A percentile compares a stretch with the other conserved stretches of the same genome.
Evolutionary conservation across 768 basidiomycete genomes (phyloP).

Genomic region (Thelephora aurantiotincta): DNA sequence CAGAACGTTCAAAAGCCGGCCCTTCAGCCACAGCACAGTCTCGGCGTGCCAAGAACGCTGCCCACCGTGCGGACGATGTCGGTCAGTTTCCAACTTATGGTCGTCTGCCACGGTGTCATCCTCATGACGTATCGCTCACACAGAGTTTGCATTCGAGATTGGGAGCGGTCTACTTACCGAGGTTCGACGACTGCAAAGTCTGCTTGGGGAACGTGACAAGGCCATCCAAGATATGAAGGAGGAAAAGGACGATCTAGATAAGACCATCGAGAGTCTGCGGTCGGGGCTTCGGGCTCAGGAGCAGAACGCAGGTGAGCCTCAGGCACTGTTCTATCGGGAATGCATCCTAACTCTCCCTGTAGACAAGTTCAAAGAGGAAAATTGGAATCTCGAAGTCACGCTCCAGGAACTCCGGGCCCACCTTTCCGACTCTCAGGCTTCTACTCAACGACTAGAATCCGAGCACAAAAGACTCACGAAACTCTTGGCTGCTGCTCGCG

Average conservation of each 20-base stretch:
- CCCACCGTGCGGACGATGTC: conserved; percentile 80
- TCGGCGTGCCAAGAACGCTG: conserved; percentile 82
- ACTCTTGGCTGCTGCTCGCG: conserved; percentile 56
- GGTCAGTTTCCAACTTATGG: conserved; percentile 32
- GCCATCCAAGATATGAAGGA: conserved; percentile 84
- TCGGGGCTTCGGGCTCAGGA: conserved; percentile 70
- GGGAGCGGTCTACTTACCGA: conserved; percentile 86
- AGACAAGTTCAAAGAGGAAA: conserved; percentile 97
- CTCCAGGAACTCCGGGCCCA: conserved; percentile 76
- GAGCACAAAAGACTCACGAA: conserved; percentile 77
- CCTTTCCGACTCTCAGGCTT: conserved; percentile 48
- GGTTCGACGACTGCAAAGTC: conserved; percentile 79
- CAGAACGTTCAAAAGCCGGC: conserved; percentile 47
- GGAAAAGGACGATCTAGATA: conserved; percentile 82
- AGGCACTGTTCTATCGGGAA: neutral
- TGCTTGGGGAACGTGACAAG: conserved; percentile 87
- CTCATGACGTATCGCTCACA: conserved; percentile 13
- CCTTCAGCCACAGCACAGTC: conserved; percentile 70
- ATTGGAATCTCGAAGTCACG: conserved; percentile 95
- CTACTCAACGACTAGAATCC: conserved; percentile 55
- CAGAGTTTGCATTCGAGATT: conserved; percentile 97
- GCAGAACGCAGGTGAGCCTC: conserved; percentile 55
- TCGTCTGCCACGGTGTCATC: neutral
- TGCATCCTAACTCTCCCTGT: conserved; percentile 6
- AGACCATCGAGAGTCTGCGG: conserved; percentile 59